These are phyloP conservation scores for Chimonanthus salicifolius DNA, from an alignment of 164 flowering plant species.

Conservation along the genomic window DNA sequence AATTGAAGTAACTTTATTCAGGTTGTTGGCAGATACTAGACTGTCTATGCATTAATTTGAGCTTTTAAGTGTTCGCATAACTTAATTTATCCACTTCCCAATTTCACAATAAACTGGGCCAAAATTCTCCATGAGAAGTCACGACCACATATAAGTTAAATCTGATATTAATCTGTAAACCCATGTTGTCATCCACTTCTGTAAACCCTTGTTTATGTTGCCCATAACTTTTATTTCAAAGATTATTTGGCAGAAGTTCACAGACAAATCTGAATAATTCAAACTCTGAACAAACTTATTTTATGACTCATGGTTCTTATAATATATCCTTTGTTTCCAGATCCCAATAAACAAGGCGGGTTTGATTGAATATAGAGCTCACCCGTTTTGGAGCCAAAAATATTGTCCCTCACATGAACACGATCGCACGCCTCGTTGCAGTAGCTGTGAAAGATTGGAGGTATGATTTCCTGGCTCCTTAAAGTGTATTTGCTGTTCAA, in stretches of 20 bases:
- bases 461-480: conserved; percentile 23
- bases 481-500: not conserved
- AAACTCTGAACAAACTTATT: not conserved
- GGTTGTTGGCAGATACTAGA: too few species aligned
- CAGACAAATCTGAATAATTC: not conserved
- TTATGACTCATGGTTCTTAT: not conserved
- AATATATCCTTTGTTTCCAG: conserved; percentile 31
- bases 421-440: conserved; percentile 80
- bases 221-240: not conserved
- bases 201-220: not conserved
- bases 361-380: conserved; percentile 88
- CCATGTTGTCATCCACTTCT: not conserved
- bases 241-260: not conserved
- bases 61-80: too few species aligned
- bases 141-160: too few species aligned
- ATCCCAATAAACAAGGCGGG: conserved; percentile 90
- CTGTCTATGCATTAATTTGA: too few species aligned
- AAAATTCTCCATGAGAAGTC: too few species aligned
- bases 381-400: conserved; percentile 91
- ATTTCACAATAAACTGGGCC: too few species aligned
- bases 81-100: too few species aligned
- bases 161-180: not conserved
- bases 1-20: too few species aligned
- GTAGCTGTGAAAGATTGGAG: conserved; percentile 97
- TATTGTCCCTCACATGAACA: conserved; percentile 94